Evolutionary conservation across 345 rosid species (phyloP), one percentile per base, ranked within the genome.

Genomic region (Camelina neglecta): DNA sequence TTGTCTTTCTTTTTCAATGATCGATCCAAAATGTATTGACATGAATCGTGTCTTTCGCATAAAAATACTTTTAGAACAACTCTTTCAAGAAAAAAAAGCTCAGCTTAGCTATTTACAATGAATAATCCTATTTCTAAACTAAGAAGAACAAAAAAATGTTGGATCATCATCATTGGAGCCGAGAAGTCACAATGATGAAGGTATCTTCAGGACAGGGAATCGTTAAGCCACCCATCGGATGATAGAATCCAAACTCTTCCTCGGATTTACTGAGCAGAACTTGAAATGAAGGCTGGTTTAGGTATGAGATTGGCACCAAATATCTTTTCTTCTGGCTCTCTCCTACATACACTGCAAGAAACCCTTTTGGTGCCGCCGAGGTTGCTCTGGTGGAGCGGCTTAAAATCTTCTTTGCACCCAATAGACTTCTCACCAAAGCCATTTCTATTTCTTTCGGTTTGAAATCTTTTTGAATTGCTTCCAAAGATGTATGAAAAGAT

Each of bases 141-240:
- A 4, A 2, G 57, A 41, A 49, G 31, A 67, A 39, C 38, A n/a
- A 67, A n/a, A n/a, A 67, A 69, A 61, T 2, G 24, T 29, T 53
- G 11, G 56, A 15, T 75, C n/a, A 74, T 53, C 67, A 38, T 65
- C 64, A 12, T 16, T 47, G 42, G 15, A 85, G 60, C 50, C 76
- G 35, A 23, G 86, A 85, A 24, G 83, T 85, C 36, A 86, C 69
- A 26, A 45, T 49, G 50, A 82, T 7, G 78, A 87, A 90, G 1
- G 36, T 73, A 3, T 87, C 84, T 80, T 85, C 86, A 0, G 75
- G 67, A 75, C 91, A 86, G 3, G 88, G 91, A 26, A 90, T 80
- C 10, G 81, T 88, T 23, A 88, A 68, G 41, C 86, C 86, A 1
- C 90, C 90, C 78, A 70, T 86, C 0, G 86, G 87, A 80, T 85